Evolutionary conservation across 148 eudicot species (phyloP).

Genomic region (Rhododendron kiyosumense): DNA sequence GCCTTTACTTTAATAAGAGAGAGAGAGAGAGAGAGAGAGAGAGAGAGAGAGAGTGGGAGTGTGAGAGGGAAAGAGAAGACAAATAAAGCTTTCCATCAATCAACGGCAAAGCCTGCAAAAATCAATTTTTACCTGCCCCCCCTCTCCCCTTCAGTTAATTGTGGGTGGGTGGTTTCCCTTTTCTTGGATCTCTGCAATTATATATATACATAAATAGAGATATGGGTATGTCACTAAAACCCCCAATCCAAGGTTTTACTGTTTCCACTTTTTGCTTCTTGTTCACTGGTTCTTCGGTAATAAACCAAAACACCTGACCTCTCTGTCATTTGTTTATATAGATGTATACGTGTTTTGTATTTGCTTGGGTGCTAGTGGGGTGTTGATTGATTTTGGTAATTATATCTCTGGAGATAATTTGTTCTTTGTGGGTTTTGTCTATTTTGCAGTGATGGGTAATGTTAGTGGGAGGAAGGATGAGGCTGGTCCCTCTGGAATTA

Average conservation of each 20-base stretch:
- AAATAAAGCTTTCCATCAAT: constrained; percentile 32
- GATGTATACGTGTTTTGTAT: background rate
- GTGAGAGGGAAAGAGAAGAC: constrained; percentile 20
- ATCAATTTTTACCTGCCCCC: constrained; percentile 15
- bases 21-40: background rate
- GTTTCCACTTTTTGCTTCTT: background rate
- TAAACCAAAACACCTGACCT: background rate
- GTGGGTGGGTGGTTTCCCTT: constrained; percentile 8
- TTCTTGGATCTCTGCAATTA: constrained; percentile 7
- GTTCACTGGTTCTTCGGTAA: background rate
- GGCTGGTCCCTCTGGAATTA: constrained; percentile 19
- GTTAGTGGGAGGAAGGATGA: constrained; percentile 47
- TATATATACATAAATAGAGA: background rate
- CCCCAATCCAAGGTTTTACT: constrained; percentile 1
- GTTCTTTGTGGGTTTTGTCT: background rate
- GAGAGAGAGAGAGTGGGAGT: background rate
- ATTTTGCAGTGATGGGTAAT: constrained; percentile 55
- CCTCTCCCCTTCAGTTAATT: constrained; percentile 13
- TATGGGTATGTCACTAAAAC: background rate
- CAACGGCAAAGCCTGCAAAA: constrained; percentile 29
- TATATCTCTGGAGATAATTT: background rate
- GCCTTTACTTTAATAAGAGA: background rate
- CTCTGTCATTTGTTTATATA: background rate
- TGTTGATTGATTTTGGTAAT: background rate
- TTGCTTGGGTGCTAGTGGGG: background rate